phyloP scores from a whole-genome alignment of 192 early-diverging fungal species.

The Phlyctochytrium bullatum region DNA sequence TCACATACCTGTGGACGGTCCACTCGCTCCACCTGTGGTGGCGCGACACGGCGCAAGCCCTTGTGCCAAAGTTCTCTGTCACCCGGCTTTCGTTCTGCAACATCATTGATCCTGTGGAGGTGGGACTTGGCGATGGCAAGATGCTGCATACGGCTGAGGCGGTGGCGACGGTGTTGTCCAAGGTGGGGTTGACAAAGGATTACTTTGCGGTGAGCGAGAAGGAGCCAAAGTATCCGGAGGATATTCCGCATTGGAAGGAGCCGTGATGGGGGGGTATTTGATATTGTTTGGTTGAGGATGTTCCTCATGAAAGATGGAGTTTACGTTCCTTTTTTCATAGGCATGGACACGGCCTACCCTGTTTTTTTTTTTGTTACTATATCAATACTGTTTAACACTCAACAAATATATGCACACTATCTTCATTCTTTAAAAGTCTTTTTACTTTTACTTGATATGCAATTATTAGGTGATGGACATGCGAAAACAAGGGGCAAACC shows the following conservation, averaged over 20 bases:
- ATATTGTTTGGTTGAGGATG: too few species aligned
- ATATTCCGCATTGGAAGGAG: constrained; percentile 17
- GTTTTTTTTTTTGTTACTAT: too few species aligned
- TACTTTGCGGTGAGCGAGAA: constrained; percentile 17
- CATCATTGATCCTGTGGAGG: constrained; percentile 25
- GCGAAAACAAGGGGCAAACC: too few species aligned
- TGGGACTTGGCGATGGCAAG: constrained; percentile 16
- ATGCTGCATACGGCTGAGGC: constrained; percentile 6
- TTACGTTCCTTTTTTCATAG: too few species aligned
- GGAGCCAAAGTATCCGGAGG: constrained; percentile 25
- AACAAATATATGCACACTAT: too few species aligned
- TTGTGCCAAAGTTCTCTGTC: background rate
- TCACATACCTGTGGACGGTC: constrained; percentile 29
- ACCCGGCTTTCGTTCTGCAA: constrained; percentile 12
- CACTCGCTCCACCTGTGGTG: constrained; percentile 25
- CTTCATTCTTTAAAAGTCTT: too few species aligned
- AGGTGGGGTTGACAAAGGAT: constrained; percentile 4
- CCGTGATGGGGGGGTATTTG: too few species aligned
- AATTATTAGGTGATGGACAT: too few species aligned
- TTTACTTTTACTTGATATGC: too few species aligned
- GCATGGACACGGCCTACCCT: too few species aligned
- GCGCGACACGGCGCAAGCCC: constrained; percentile 21
- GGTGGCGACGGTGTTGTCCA: constrained; percentile 7
- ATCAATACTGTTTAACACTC: too few species aligned
- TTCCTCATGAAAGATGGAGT: too few species aligned